A percentile compares a stretch with the other conserved stretches of the same genome.
These are phyloP conservation scores for Solanum tarapatanum DNA, from an alignment of 257 asterid genomes.

Conservation along the genomic window DNA sequence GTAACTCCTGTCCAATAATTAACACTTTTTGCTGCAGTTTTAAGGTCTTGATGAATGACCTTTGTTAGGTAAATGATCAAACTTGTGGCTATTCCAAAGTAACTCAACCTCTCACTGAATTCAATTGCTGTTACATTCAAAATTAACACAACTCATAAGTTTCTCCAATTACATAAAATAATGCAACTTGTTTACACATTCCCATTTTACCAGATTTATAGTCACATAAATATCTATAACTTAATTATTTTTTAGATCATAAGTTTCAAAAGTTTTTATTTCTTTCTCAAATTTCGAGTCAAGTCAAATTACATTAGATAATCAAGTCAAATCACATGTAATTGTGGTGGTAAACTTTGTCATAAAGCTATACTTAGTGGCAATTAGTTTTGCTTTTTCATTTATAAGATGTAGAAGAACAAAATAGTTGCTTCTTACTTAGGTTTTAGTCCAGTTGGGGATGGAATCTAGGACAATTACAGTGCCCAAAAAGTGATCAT, in stretches of 20 bases:
- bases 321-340: not conserved
- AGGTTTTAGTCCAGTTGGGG: not conserved
- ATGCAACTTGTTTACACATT: not conserved
- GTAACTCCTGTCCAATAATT: constrained; percentile 83
- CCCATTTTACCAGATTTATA: too few relatives aligned
- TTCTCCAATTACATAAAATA: constrained; percentile 9
- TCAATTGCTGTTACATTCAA: not conserved
- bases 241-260: not conserved
- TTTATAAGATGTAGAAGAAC: not conserved
- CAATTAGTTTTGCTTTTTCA: not conserved
- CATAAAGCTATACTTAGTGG: not conserved
- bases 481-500: not conserved
- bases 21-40: constrained; percentile 62
- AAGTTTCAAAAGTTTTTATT: not conserved
- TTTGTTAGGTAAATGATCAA: constrained; percentile 73
- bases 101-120: constrained; percentile 58
- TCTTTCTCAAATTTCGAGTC: too few relatives aligned
- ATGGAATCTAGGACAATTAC: not conserved
- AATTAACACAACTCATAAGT: constrained; percentile 54
- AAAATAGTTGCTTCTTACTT: not conserved
- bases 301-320: not conserved
- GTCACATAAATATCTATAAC: not conserved
- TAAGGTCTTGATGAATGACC: constrained; percentile 64
- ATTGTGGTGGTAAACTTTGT: not conserved
- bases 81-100: constrained; percentile 69